Percentiles rank a stretch among this genome's conserved stretches.
These are phyloP conservation scores for Metschnikowia arizonensis DNA, from an alignment of 805 yeast species.

Conservation along the genomic window DNA sequence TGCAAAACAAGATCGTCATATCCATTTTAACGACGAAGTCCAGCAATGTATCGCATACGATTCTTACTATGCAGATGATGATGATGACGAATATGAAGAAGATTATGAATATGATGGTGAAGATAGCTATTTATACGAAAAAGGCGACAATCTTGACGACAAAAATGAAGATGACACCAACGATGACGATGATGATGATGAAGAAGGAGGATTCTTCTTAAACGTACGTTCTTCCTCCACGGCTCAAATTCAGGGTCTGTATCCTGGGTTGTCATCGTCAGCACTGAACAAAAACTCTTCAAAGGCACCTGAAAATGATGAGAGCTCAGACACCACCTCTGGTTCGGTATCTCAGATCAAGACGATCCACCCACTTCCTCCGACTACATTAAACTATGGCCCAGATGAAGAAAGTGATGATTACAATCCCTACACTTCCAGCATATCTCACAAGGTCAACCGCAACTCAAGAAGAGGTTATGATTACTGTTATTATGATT, in stretches of 20 bases:
- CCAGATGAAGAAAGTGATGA: slow-evolving; percentile 62
- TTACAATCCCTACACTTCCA: slow-evolving; percentile 45
- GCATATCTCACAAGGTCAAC: slow-evolving; percentile 68
- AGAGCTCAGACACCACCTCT: slow-evolving; percentile 29
- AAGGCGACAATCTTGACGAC: slow-evolving; percentile 11
- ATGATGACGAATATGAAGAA: slow-evolving; percentile 15
- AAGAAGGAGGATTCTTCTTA: slow-evolving; percentile 66
- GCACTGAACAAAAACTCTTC: slow-evolving; percentile 7
- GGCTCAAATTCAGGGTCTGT: slow-evolving; percentile 20
- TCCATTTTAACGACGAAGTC: slow-evolving; percentile 91
- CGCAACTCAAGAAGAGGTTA: slow-evolving; percentile 62
- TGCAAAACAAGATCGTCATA: slow-evolving; percentile 50
- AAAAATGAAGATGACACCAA: slow-evolving; percentile 25
- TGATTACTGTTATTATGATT: slow-evolving; percentile 74
- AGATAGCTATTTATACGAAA: slow-evolving; percentile 16
- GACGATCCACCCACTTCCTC: slow-evolving; percentile 77
- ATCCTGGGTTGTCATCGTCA: slow-evolving; percentile 17
- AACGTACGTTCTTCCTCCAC: slow-evolving; percentile 46
- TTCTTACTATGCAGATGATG: slow-evolving; percentile 12
- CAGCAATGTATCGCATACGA: slow-evolving; percentile 87
- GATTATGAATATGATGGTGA: slow-evolving; percentile 20
- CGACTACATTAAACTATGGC: slow-evolving; percentile 79
- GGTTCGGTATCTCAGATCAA: slow-evolving; percentile 33
- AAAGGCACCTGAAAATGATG: slow-evolving; percentile 14
- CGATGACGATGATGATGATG: slow-evolving; percentile 37